Evolutionary conservation across 768 basidiomycete genomes (phyloP), one percentile per base, ranked within the genome.

Genomic region (Leccinum ochraceum): DNA sequence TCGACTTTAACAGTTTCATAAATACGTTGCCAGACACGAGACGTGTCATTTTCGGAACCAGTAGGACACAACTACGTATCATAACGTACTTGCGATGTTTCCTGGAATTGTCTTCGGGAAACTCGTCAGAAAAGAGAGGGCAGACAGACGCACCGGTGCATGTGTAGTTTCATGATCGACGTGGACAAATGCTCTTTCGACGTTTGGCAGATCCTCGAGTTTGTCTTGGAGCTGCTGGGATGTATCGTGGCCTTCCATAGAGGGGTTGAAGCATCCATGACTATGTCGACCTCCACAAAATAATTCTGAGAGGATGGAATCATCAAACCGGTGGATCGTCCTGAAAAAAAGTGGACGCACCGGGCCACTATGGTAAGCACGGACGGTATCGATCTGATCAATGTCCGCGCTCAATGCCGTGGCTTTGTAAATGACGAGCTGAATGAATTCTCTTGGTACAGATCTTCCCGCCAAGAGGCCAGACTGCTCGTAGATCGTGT

Each of bases 111-210:
- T 49, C 42, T 60, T 49, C 53, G n/a, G 8, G 42, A 56, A 48
- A 56, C 57, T 24, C 10, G 22, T 30, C 48, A 34, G 14, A n/a
- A 52, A 24, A n/a, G 20, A 8, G 34, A 63, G 36, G 22, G 32
- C 22, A 37, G 26, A 50, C 1, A 58, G 30, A 67, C 80, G 51
- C 58, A 87, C 86, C 10, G 86, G 86, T 16, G 78, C 68, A 75
- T 95, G 94, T n/a, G 87, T 89, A 4, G 90, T 89, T 77, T 96
- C 95, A 68, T 96, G 89, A 75, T 97, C 95, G 60, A 96, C 92
- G 71, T 97, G 95, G 26, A 97, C 94, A 73, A 95, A 97, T 39
- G 95, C 95, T 39, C 95, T 80, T 63, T 92, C 94, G 48, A 97
- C 95, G 67, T 92, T 90, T 3, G 94, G 93, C 42, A 97, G 77